Evolutionary conservation across 306 rosid species (phyloP), one percentile per base, ranked within the genome.

Genomic region (Quercus agrifolia): DNA sequence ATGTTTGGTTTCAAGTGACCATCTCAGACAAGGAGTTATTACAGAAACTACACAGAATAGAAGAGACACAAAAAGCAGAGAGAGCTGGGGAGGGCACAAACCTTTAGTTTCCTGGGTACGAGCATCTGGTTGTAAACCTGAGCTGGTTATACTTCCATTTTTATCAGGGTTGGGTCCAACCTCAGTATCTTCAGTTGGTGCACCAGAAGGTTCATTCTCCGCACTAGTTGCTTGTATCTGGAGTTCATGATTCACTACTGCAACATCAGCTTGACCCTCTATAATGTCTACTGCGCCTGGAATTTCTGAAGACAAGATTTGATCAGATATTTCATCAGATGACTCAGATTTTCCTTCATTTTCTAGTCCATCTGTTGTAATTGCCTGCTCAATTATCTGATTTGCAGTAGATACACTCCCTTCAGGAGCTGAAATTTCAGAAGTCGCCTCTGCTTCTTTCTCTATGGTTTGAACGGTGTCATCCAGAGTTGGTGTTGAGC

Each of bases 91-190:
- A 46, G 52, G 78, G 38, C 78, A 77, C 38, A 56, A 78, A 92
- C 92, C 92, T 90, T 81, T 74, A 69, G 75, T 79, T 79, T 78
- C 86, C 77, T 77, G 84, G 28, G 81, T 74, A 54, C 81, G 79
- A 52, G 74, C 64, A 75, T 78, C 85, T 28, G 76, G 74, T 78
- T 79, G 55, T 56, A 79, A 79, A 81, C 83, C 97, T 77, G 92
- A 79, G 76, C 73, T 86, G 28, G 84, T 68, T 73, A 73, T 70
- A 73, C 87, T 79, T 46, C 84, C 91, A 62, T 78, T 85, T 28
- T 64, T 41, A 62, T 81, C 88, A 64, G 90, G 77, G 79, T 74
- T 73, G 70, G 85, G 80, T 74, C 74, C 88, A 71, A 64, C 84
- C 14, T 51, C 91, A 76, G 83, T 84, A 51, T 75, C 78, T 38